Base-by-base conservation (phyloP, 495 filamentous ascomycete genomes). In the Neurospora tetrasperma region DNA sequence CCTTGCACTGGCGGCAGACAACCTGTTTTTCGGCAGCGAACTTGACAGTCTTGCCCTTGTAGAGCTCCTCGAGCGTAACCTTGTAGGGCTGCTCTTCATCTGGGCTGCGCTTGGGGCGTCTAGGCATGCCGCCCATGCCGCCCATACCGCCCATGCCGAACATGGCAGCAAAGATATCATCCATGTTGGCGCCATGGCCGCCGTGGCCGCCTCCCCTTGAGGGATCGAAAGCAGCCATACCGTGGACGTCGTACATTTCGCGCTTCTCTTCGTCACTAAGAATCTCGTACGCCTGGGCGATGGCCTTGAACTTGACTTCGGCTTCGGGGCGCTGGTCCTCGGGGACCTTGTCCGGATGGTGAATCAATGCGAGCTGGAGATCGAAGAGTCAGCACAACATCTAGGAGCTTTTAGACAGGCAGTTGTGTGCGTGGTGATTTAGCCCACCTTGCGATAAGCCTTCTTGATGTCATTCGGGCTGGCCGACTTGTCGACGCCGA, bases 1-100 rank as follows among this genome's bases (percentile, higher is more conserved):
- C 96, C 79, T 95, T 93, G 86, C 96, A 99, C 75, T 88, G 85
- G 71, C 85, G 85, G 82, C 96, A 99, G 72, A 97, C 86, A 73
- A 97, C 87, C 75, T 97, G 95, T 85, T 98, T 97, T 76, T 91
- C 94, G 80, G 92, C 94, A 35, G 92, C 89, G 81, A 99, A 96
- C 82, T 95, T 95, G 75, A 96, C 94, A 2, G 96, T 97, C 87
- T 98, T 98, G 75, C 96, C 96, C 86, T 97, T 98, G 84, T 97
- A 99, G 35, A 98, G 86, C 77, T 98, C 95, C 79, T 98, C 96
- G 72, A 99, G 82, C 14, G 88, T 92, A 72, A 97, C 91, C 78
- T 93, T 90, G 78, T 98, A 99, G 72, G 91, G 87, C 76, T 97
- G 93, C 78, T 97, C 91, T 79, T 97, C 95, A 75, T 93, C 89